Evolutionary conservation across 805 yeast genomes (phyloP).

Genomic region (Scheffersomyces ergatensis): DNA sequence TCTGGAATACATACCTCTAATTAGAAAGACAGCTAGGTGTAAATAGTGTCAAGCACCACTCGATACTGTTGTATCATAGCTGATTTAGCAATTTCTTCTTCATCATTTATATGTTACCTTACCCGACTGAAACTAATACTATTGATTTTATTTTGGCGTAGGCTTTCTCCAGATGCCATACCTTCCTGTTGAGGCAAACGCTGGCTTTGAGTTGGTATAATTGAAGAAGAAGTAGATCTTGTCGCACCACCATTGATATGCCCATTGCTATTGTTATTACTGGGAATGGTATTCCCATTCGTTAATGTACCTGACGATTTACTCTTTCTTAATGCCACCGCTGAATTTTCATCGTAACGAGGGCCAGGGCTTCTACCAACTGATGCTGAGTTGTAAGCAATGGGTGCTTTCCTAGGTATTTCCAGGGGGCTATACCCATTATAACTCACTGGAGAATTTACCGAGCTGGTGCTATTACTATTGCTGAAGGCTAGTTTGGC

Average conservation of each 20-base stretch:
- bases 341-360: too few species aligned
- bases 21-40: too few species aligned
- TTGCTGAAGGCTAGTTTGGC: slow-evolving; percentile 23
- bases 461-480: slow-evolving; percentile 8
- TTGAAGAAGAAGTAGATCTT: background rate
- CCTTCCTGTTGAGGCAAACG: too few species aligned
- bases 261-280: too few species aligned
- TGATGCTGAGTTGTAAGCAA: background rate
- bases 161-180: too few species aligned
- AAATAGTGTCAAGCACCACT: too few species aligned
- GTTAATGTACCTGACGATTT: slow-evolving; percentile 12
- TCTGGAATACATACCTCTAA: too few species aligned
- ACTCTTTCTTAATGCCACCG: slow-evolving; percentile 15
- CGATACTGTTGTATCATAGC: too few species aligned
- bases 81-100: too few species aligned
- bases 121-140: slow-evolving; percentile 23
- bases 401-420: background rate
- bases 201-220: too few species aligned
- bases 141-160: slow-evolving; percentile 7
- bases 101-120: too few species aligned
- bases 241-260: background rate
- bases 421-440: background rate
- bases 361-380: background rate
- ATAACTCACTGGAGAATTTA: background rate
- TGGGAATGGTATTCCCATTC: background rate